Conservation (phyloP, 805 yeast species). For the Trichomonascus vanleenenianus region DNA sequence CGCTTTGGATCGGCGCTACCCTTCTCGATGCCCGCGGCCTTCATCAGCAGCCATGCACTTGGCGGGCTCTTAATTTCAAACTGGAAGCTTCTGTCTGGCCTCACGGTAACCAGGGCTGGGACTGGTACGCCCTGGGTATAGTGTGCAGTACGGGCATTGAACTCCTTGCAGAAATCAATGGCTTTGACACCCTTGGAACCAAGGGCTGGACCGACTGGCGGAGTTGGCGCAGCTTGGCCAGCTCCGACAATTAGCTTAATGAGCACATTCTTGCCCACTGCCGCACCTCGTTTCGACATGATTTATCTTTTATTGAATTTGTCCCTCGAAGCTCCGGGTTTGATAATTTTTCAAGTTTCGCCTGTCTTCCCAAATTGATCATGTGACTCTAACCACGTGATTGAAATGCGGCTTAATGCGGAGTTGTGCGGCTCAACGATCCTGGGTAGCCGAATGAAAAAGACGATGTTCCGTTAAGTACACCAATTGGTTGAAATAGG, state of each 20-base stretch:
- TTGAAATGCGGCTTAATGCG: not conserved
- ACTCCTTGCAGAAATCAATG: slow-evolving; percentile 96
- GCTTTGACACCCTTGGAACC: slow-evolving; percentile 99
- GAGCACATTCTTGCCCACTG: slow-evolving; percentile 49
- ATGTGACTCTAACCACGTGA: not conserved
- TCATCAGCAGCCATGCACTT: slow-evolving; percentile 74
- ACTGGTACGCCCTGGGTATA: slow-evolving; percentile 81
- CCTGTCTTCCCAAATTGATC: not conserved
- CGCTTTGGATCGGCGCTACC: slow-evolving; percentile 69
- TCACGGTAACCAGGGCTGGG: slow-evolving; percentile 76
- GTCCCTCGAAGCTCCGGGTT: not conserved
- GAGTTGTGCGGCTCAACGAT: not conserved
- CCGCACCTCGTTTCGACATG: slow-evolving; percentile 27
- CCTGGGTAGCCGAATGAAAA: too few species aligned
- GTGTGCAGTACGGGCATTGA: slow-evolving; percentile 92
- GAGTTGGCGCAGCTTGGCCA: slow-evolving; percentile 96
- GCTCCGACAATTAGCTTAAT: slow-evolving; percentile 93
- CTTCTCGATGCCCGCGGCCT: slow-evolving; percentile 72
- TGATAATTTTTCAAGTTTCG: not conserved
- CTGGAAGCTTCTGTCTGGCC: slow-evolving; percentile 84
- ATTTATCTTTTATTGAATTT: not conserved
- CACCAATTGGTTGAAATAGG: too few species aligned
- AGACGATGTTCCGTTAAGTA: too few species aligned
- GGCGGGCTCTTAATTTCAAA: slow-evolving; percentile 90
- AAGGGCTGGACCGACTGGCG: slow-evolving; percentile 98